Evolutionary conservation across 208 protist species (phyloP).

Genomic region (Leishmania major): DNA sequence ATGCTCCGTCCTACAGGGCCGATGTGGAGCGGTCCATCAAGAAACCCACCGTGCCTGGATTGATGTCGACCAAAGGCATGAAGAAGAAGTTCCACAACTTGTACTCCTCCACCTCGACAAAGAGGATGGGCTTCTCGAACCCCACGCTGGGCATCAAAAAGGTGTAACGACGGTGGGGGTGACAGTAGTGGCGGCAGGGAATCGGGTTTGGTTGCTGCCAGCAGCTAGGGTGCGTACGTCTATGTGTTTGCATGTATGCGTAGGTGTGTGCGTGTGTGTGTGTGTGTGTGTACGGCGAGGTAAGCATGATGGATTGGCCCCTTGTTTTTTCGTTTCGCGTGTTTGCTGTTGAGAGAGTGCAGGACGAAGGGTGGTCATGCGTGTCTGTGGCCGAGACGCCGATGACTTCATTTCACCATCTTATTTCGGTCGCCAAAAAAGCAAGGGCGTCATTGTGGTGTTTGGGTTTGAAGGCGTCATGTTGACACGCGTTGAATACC

Average conservation of each 20-base stretch:
- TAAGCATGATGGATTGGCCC: background rate
- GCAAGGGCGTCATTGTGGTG: background rate
- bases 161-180: constrained; percentile 41
- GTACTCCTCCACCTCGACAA: constrained; percentile 87
- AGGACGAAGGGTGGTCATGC: background rate
- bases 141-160: constrained; percentile 88
- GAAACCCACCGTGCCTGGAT: constrained; percentile 86
- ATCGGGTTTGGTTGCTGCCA: no score
- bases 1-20: constrained; percentile 55
- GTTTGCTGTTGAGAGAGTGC: background rate
- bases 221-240: background rate
- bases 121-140: constrained; percentile 90
- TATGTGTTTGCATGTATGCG: background rate
- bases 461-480: background rate
- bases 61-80: constrained; percentile 93
- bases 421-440: background rate
- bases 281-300: background rate
- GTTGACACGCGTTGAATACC: background rate
- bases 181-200: constrained; percentile 1
- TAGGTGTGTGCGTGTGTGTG: background rate
- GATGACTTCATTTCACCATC: background rate
- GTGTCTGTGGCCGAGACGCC: background rate
- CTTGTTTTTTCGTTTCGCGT: background rate
- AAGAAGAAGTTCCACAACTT: constrained; percentile 93
- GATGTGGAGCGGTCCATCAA: constrained; percentile 77